A percentile compares a stretch with the other conserved stretches of the same genome.
Evolutionary conservation across 129 eudicot species (phyloP).

Genomic region (Cynara cardunculus): DNA sequence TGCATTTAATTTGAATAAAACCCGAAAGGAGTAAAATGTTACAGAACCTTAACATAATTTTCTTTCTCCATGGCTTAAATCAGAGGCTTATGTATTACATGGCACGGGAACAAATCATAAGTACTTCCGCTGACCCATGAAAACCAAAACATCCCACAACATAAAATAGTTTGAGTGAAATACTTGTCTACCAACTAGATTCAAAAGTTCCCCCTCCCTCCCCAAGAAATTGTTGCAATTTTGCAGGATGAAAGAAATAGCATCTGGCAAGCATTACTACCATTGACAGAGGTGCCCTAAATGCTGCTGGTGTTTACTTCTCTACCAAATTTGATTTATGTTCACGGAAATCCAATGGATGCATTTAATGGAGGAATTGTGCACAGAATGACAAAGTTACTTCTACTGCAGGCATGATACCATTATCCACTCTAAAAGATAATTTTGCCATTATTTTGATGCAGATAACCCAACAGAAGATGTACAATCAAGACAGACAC

Average conservation of each 20-base stretch:
- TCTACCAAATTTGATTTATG: neutral
- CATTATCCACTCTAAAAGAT: neutral
- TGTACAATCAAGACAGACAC: neutral
- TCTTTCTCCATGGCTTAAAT: too few species aligned
- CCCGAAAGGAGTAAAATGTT: too few species aligned
- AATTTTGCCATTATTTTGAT: neutral
- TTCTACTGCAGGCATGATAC: neutral
- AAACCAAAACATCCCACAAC: too few species aligned
- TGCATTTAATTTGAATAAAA: neutral
- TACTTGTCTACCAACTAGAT: too few species aligned
- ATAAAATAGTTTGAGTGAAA: too few species aligned
- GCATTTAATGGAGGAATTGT: neutral
- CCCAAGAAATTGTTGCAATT: too few species aligned
- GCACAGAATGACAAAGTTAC: neutral
- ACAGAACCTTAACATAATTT: too few species aligned
- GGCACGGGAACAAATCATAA: neutral
- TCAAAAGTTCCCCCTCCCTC: too few species aligned
- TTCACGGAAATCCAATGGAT: constrained; percentile 3
- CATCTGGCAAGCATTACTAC: too few species aligned
- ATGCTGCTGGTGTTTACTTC: neutral
- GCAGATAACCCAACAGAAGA: neutral
- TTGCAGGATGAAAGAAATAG: neutral
- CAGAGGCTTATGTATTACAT: neutral
- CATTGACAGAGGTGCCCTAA: neutral
- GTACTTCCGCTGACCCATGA: too few species aligned